These are phyloP conservation scores for Nicotiana otophora DNA, from an alignment of 257 asterid species.

Conservation along the genomic window DNA sequence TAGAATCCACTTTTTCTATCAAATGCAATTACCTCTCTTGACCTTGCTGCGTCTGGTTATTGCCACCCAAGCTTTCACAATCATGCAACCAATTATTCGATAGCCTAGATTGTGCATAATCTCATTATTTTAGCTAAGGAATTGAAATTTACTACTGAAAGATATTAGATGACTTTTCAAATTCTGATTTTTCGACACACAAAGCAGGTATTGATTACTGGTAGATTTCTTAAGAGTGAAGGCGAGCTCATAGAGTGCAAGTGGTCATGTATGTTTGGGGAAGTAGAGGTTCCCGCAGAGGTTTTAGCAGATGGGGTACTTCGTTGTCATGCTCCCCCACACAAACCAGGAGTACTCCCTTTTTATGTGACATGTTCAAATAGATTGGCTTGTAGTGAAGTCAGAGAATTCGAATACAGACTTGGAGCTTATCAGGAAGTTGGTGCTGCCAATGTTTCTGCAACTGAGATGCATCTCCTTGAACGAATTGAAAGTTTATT, in stretches of 20 bases:
- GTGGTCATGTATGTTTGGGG: conserved; percentile 93
- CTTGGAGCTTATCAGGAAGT: conserved; percentile 26
- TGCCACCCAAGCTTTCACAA: not conserved
- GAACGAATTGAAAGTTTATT: conserved; percentile 53
- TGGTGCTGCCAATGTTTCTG: conserved; percentile 25
- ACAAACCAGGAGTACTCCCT: conserved; percentile 61
- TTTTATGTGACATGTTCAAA: conserved; percentile 76
- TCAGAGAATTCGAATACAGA: conserved; percentile 73
- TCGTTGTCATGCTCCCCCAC: conserved; percentile 60
- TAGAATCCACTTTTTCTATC: not conserved
- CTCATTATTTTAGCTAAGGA: conserved; percentile 1
- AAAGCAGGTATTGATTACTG: conserved; percentile 59
- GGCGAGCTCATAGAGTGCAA: conserved; percentile 39
- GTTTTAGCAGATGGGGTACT: conserved; percentile 64
- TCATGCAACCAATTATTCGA: not conserved
- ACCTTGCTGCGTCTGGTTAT: not conserved
- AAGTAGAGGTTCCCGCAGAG: conserved; percentile 72
- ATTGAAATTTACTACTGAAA: not conserved
- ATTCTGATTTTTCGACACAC: conserved; percentile 3
- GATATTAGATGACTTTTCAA: not conserved
- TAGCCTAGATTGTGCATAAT: not conserved
- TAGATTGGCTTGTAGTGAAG: conserved; percentile 83
- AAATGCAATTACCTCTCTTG: not conserved
- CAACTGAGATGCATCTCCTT: conserved; percentile 39
- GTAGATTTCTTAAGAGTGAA: conserved; percentile 59